These are phyloP conservation scores for Aureobasidium sp. DNA, from an alignment of 2,329 filamentous ascomycete species.

Conservation along the genomic window DNA sequence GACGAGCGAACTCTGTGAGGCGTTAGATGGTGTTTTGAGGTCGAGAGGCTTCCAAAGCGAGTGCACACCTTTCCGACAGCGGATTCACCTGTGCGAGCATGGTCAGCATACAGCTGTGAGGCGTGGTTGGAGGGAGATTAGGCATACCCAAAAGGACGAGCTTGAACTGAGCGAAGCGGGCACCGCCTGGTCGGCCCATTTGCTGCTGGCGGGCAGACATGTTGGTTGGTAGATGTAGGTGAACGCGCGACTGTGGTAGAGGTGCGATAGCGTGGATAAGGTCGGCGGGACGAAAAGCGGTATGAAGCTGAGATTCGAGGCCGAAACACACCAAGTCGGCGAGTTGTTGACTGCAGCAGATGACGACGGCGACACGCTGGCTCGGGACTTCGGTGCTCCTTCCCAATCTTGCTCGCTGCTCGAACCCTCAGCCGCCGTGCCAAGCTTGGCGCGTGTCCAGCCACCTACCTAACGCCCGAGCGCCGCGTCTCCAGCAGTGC, in stretches of 20 bases:
- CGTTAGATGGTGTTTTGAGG: constrained; percentile 22
- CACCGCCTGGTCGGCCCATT: constrained; percentile 54
- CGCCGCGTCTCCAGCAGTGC: background rate
- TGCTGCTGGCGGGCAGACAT: constrained; percentile 86
- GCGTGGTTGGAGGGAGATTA: background rate
- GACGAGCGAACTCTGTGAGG: constrained; percentile 80
- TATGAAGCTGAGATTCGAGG: background rate
- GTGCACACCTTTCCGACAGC: constrained; percentile 72
- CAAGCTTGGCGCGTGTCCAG: background rate
- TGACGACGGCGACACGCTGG: constrained; percentile 5
- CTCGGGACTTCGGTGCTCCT: background rate
- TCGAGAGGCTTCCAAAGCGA: constrained; percentile 17
- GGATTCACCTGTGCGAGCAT: constrained; percentile 68
- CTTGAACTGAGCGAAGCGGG: constrained; percentile 98
- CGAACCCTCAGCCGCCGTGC: background rate
- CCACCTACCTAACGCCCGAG: too few relatives aligned
- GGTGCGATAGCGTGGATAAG: background rate
- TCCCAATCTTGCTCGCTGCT: background rate
- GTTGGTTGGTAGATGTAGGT: constrained; percentile 20
- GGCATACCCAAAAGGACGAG: constrained; percentile 84
- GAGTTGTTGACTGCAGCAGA: constrained; percentile 3
- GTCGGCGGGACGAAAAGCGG: background rate
- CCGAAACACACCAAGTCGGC: background rate
- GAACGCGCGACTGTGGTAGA: background rate
- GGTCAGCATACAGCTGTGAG: background rate